Conservation (phyloP, 371 early-diverging fungal genomes). For the Mucor ambiguus region DNA sequence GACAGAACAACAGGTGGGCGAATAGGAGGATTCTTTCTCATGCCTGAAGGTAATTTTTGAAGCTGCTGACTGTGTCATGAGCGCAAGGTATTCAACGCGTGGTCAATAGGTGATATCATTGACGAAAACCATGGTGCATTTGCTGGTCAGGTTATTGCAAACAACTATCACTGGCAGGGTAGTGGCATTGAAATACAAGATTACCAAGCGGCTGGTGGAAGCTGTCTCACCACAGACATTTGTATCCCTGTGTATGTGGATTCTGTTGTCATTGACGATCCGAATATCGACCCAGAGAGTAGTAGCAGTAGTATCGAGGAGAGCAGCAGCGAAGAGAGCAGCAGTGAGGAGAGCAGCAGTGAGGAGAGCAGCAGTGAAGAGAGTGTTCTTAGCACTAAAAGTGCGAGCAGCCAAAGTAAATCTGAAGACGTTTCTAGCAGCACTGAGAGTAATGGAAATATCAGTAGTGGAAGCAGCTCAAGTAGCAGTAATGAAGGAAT, state of each 20-base stretch:
- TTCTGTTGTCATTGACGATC: too few relatives aligned
- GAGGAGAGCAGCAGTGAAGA: neutral
- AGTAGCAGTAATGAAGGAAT: too few relatives aligned
- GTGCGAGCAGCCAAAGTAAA: neutral
- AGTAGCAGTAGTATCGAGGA: neutral
- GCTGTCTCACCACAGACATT: conserved; percentile 10
- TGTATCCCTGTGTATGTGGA: conserved; percentile 15
- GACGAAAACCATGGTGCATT: conserved; percentile 25
- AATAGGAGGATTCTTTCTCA: conserved; percentile 22
- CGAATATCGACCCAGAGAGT: neutral
- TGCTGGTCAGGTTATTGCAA: conserved; percentile 27
- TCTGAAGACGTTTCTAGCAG: neutral
- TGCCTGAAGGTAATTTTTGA: conserved; percentile 22
- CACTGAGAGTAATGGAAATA: too few relatives aligned
- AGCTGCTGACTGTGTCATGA: too few relatives aligned
- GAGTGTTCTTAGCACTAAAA: neutral
- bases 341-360: neutral
- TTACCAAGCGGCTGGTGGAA: conserved; percentile 16
- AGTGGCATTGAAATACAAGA: conserved; percentile 22
- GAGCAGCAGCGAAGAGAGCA: neutral
- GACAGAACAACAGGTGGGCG: conserved; percentile 20
- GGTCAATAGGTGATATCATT: conserved; percentile 4
- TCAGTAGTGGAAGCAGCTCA: too few relatives aligned
- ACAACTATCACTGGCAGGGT: conserved; percentile 15
- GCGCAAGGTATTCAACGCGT: neutral